These are phyloP conservation scores for Colletotrichum liaoningense DNA, from an alignment of 2,329 filamentous ascomycete genomes.

Conservation along the genomic window DNA sequence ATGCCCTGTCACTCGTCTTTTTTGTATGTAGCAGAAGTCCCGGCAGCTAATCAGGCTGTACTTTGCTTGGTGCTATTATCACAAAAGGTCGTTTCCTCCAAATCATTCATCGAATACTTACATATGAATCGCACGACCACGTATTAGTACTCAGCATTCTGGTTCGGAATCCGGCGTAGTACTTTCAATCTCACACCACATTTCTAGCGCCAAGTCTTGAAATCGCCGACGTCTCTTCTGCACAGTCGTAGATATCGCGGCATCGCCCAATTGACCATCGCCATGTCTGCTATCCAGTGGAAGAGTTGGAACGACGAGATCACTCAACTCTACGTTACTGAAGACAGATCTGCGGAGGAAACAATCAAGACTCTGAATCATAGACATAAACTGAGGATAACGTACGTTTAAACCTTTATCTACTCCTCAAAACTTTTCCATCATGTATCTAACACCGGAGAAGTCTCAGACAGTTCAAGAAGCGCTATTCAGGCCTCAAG, in stretches of 20 bases:
- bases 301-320: background rate
- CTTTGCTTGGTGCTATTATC: fast-evolving
- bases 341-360: background rate
- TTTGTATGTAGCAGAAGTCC: too few relatives aligned
- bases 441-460: fast-evolving
- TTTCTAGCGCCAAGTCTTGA: too few relatives aligned
- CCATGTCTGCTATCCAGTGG: background rate
- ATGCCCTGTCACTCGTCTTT: too few relatives aligned
- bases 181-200: too few relatives aligned
- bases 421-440: fast-evolving
- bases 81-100: too few relatives aligned
- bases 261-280: fast-evolving
- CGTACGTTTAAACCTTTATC: background rate
- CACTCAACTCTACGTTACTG: background rate
- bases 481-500: background rate
- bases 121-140: too few relatives aligned
- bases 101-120: too few relatives aligned
- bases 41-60: too few relatives aligned
- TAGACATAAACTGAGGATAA: background rate
- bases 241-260: too few relatives aligned
- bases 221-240: too few relatives aligned
- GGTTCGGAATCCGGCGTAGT: too few relatives aligned
- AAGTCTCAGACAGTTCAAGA: background rate
- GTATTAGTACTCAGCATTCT: too few relatives aligned
- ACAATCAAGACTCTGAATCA: background rate